A percentile compares a stretch with the other conserved stretches of the same genome.
These are phyloP conservation scores for Pythium biforme DNA, from an alignment of 352 stramenopile species.

Conservation along the genomic window DNA sequence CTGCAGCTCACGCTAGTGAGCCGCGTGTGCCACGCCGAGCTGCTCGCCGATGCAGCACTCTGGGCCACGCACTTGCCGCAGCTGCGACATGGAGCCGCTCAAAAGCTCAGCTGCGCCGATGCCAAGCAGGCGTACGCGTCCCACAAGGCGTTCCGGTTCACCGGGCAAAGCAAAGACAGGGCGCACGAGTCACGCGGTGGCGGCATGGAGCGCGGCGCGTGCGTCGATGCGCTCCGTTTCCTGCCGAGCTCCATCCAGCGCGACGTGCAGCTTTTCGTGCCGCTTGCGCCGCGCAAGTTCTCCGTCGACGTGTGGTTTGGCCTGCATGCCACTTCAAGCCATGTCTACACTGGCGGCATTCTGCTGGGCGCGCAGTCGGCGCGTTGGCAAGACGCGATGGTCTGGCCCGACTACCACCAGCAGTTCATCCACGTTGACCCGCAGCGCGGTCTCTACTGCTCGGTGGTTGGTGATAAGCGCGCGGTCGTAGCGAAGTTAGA, in stretches of 20 bases:
- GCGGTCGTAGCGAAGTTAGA: conserved; percentile 17
- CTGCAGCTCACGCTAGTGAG: conserved; percentile 14
- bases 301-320: conserved; percentile 30
- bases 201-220: conserved; percentile 15
- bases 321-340: not conserved
- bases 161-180: not conserved
- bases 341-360: conserved; percentile 4
- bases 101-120: not conserved
- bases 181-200: not conserved
- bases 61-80: conserved; percentile 8
- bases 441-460: conserved; percentile 24
- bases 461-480: conserved; percentile 12
- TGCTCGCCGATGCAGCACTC: conserved; percentile 13
- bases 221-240: conserved; percentile 24
- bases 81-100: not conserved
- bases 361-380: conserved; percentile 24
- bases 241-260: conserved; percentile 15
- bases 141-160: conserved; percentile 12
- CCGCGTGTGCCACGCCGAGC: conserved; percentile 15
- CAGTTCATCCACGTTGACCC: conserved; percentile 27
- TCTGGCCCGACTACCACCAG: conserved; percentile 18
- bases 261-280: conserved; percentile 23
- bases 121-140: conserved; percentile 19
- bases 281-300: conserved; percentile 17
- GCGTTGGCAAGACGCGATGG: conserved; percentile 17